Evolutionary conservation across 257 asterid species (phyloP), one percentile per base, ranked within the genome.

Genomic region (Lantana camara): DNA sequence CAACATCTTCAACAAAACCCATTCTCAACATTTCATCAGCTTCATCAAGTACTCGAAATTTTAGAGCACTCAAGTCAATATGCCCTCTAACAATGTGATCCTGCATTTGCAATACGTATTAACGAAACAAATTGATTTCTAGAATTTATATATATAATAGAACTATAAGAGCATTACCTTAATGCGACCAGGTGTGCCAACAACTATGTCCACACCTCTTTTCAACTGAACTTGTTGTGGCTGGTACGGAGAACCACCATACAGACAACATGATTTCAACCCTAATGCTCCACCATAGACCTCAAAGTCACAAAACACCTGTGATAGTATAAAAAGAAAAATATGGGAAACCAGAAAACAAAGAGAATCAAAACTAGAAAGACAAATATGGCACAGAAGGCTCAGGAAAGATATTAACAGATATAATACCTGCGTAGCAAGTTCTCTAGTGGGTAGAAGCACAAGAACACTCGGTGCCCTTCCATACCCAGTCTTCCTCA

Each of bases 1-100:
- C 94, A 59, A 85, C 94, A 47, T 85, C 94, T 12, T 85, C 94
- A 57, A 85, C 94, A 67, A 85, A 85, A 45, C 94, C 94, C 86
- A 85, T 85, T 64, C 83, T 82, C 75, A 85, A 69, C 94, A 85
- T 85, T 77, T 85, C 94, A 82, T 85, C 94, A 54, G 88, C 87
- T 72, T 85, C 94, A 13, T 85, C 94, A 66, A 85, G 94, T n/a
- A 83, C 89, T 29, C 94, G 85, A 54, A 86, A 86, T 80, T 77
- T 74, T 57, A 83, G 66, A 17, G 77, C 66, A 67, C 83, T 64
- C 21, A 86, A 73, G 77, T 83, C 85, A 57, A 86, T 63, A 72
- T 79, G 80, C 38, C 80, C 84, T 76, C 85, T 82, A 66, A 74
- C 82, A 37, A 82, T 67, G 57, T 80, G 87, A 75, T 85, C 94